phyloP scores from a whole-genome alignment of 176 grass and related monocot species.

The Saccharum officinarum region DNA sequence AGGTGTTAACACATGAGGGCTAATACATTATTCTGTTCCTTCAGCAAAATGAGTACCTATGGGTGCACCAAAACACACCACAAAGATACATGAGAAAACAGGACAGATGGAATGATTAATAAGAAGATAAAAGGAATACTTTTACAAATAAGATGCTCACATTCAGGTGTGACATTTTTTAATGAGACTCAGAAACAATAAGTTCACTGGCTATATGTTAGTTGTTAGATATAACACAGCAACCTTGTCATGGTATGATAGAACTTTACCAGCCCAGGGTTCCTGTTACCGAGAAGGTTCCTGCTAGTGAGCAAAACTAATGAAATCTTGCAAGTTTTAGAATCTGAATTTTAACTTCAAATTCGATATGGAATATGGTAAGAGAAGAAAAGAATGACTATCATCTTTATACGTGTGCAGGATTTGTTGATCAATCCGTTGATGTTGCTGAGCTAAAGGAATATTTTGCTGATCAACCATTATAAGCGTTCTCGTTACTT shows the following conservation, averaged over 20 bases:
- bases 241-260: neutral
- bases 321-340: neutral
- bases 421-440: neutral
- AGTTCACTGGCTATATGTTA: neutral
- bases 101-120: neutral
- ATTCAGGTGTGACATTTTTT: neutral
- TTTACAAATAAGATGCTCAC: neutral
- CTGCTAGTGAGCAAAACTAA: neutral
- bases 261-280: neutral
- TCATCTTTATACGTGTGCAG: neutral
- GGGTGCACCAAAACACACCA: slow-evolving; percentile 22
- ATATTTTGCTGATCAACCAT: neutral
- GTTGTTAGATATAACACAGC: neutral
- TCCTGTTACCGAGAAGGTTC: neutral
- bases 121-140: neutral
- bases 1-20: neutral
- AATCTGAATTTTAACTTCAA: neutral
- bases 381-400: neutral
- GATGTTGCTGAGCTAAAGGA: neutral
- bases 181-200: neutral
- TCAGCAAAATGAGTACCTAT: slow-evolving; percentile 36
- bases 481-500: neutral
- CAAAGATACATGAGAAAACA: slow-evolving; percentile 24
- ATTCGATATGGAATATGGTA: neutral
- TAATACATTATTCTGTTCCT: slow-evolving; percentile 17